Evolutionary conservation across 2,329 filamentous ascomycete species (phyloP).

Genomic region (Hypoxylon sp.): DNA sequence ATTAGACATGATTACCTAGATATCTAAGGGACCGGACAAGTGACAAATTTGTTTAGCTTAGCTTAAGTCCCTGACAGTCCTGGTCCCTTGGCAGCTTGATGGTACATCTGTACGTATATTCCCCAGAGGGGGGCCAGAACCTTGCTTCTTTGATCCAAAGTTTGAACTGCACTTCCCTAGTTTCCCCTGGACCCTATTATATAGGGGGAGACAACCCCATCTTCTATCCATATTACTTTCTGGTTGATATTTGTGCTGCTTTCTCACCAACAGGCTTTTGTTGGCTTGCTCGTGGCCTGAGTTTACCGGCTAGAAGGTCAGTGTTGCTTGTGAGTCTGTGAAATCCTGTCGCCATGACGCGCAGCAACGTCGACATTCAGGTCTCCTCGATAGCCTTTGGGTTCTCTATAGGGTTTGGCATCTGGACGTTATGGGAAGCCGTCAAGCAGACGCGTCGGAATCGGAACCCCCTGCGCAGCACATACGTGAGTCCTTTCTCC

Average conservation of each 20-base stretch:
- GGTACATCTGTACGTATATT: too few relatives aligned
- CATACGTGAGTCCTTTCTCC: conserved; percentile 27
- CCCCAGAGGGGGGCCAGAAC: background rate
- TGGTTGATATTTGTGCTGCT: background rate
- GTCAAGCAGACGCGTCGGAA: conserved; percentile 26
- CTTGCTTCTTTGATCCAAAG: too few relatives aligned
- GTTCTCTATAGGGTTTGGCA: conserved; percentile 24
- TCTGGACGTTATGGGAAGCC: conserved; percentile 29
- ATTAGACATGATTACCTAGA: background rate
- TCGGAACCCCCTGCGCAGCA: conserved; percentile 22
- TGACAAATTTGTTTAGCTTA: background rate
- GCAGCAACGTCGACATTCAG: conserved; percentile 12
- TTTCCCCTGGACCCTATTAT: background rate
- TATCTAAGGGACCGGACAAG: background rate
- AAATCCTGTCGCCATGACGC: background rate
- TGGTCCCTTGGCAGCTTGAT: too few relatives aligned
- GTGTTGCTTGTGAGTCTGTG: background rate
- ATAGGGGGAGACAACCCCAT: background rate
- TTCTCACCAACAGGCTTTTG: background rate
- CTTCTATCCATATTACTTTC: background rate
- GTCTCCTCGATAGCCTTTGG: conserved; percentile 21
- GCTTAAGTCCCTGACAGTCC: too few relatives aligned
- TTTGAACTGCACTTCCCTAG: too few relatives aligned
- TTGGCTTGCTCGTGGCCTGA: background rate
- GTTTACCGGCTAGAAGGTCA: background rate